phyloP scores from a whole-genome alignment of 805 yeast genomes.

The Monosporozyma servazzii region DNA sequence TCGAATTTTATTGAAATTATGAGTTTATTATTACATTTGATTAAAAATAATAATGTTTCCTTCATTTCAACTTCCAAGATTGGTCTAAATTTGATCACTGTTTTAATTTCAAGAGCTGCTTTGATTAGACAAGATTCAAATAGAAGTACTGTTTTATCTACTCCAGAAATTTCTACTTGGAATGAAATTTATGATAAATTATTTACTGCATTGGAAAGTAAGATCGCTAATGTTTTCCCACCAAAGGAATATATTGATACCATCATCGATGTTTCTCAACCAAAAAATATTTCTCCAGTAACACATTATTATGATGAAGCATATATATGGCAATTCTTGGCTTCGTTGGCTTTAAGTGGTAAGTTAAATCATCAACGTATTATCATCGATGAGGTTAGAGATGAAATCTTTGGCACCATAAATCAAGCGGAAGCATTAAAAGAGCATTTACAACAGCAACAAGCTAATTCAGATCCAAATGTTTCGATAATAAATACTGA shows the following conservation, averaged over 20 bases:
- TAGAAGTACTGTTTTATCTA: constrained; percentile 31
- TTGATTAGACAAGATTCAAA: constrained; percentile 76
- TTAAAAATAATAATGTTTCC: constrained; percentile 61
- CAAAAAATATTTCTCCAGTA: background rate
- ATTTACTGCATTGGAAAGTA: constrained; percentile 70
- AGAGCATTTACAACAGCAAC: constrained; percentile 13
- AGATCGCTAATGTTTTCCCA: constrained; percentile 74
- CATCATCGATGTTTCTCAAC: constrained; percentile 6
- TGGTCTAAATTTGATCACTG: constrained; percentile 80
- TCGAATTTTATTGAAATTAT: constrained; percentile 72
- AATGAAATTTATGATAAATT: constrained; percentile 69
- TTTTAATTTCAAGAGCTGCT: constrained; percentile 87
- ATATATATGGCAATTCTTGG: constrained; percentile 94
- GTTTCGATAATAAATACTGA: constrained; percentile 23
- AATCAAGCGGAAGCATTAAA: constrained; percentile 51
- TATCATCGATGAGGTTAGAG: constrained; percentile 88
- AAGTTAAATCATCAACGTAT: constrained; percentile 84
- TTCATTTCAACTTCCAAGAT: constrained; percentile 50
- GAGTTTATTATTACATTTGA: constrained; percentile 59
- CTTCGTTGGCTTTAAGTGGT: constrained; percentile 87
- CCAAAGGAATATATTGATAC: constrained; percentile 36
- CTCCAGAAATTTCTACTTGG: constrained; percentile 49
- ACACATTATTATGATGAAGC: constrained; percentile 46
- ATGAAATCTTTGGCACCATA: constrained; percentile 84
- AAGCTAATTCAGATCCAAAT: background rate